Evolutionary conservation across 768 basidiomycete genomes (phyloP).

Genomic region (Mycena haematopus): DNA sequence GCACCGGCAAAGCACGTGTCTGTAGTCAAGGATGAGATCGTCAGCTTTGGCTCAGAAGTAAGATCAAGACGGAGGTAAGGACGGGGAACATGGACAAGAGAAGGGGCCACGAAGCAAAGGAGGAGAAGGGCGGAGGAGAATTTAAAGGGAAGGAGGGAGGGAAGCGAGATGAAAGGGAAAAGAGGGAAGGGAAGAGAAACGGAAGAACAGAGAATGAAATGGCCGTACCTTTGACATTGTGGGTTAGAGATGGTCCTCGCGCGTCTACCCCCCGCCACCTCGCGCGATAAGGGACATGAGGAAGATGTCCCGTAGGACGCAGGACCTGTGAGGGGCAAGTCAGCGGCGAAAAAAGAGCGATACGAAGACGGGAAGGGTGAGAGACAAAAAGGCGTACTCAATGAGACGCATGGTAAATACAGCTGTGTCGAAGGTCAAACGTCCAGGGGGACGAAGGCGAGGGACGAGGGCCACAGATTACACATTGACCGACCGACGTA

Average conservation of each 20-base stretch:
- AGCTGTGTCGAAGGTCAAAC: neutral
- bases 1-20: neutral
- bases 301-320: conserved; percentile 3
- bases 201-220: neutral
- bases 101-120: too few species aligned
- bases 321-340: conserved; percentile 4
- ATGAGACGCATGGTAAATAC: too few species aligned
- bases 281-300: neutral
- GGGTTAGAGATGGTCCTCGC: neutral
- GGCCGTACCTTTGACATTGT: neutral
- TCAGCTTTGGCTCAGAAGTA: neutral
- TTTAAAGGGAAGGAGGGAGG: too few species aligned
- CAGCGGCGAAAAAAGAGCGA: conserved; percentile 1
- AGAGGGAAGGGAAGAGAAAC: too few species aligned
- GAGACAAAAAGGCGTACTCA: too few species aligned
- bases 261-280: neutral
- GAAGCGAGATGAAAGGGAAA: too few species aligned
- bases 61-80: neutral
- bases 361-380: too few species aligned
- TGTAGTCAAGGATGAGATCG: neutral
- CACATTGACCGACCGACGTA: neutral
- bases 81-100: neutral
- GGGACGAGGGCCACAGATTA: neutral
- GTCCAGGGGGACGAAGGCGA: neutral
- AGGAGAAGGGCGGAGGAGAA: too few species aligned